Evolutionary conservation across 2,329 filamentous ascomycete species (phyloP), one percentile per base, ranked within the genome.

Genomic region (Bipolaris sorokiniana): DNA sequence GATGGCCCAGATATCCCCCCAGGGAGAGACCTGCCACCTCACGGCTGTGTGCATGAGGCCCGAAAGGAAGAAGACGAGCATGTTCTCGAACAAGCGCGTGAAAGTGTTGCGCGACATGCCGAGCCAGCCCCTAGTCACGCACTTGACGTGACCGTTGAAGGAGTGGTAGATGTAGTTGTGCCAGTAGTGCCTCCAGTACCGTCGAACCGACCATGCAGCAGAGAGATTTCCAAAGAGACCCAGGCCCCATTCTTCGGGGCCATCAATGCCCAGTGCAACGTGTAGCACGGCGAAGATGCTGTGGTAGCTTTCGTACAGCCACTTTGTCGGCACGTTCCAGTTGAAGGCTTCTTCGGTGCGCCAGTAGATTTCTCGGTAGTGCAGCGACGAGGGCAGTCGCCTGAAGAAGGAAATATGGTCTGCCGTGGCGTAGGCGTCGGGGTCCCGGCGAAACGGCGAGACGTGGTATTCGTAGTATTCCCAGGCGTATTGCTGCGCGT

Each of bases 131-230:
- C 66, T 37, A 20, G 61, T 65, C 1, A 68, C 9, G n/a, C 64
- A 31, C 48, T 60, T 62, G 18, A 52, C 41, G 26, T 68, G 65
- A 9, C 56, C 58, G 1, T 42, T 36, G 41, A 68, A 65, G 6
- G 55, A 59, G 13, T 53, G 45, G 22, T 63, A 55, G 20, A 69
- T 59, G 26, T 54, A 69, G 15, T 64, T 64, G 41, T 69, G 66
- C 66, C 66, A 69, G 37, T 68, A 65, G 7, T 48, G 44, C 1
- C 59, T 54, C 66, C 66, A 69, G 20, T 65, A 69, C 10, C 54
- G 11, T 2, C 66, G 34, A 2, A 68, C 65, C 5, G 48, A 62
- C 36, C 37, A 63, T 10, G 55, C 52, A 1, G 55, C 49, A 1
- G 13, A 13, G 2, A 65, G 3, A 0, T 40, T 16, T 1, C 64